Conservation (phyloP, 2,329 filamentous ascomycete species). For the Aureobasidium sp. region DNA sequence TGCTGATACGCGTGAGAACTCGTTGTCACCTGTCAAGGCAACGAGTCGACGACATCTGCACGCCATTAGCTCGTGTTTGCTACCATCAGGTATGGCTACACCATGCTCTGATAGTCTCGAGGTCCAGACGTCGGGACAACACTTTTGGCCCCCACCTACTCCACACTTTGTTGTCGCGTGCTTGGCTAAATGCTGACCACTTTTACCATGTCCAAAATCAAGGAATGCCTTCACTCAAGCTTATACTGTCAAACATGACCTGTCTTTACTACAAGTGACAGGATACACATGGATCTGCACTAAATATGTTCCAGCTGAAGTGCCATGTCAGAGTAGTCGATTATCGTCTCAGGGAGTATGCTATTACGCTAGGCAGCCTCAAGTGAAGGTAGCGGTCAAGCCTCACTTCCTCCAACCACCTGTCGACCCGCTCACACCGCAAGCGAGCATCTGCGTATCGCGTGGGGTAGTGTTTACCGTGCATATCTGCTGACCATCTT, state of each 20-base stretch:
- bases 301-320: too few species aligned
- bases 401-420: background rate
- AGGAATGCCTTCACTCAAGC: background rate
- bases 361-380: too few species aligned
- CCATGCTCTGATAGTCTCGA: background rate
- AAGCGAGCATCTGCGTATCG: background rate
- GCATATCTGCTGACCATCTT: constrained; percentile 3
- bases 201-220: background rate
- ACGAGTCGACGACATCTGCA: background rate
- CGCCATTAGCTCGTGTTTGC: background rate
- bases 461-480: background rate
- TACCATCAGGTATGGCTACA: background rate
- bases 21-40: too few species aligned
- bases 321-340: too few species aligned
- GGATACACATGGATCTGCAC: too few species aligned
- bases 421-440: background rate
- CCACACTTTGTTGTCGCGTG: background rate
- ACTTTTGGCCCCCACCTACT: background rate
- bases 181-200: background rate
- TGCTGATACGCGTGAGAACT: too few species aligned
- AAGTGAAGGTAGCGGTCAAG: background rate
- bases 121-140: background rate
- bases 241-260: background rate
- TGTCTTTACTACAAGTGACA: background rate
- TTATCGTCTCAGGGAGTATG: too few species aligned